A percentile compares a stretch with the other conserved stretches of the same genome.
phyloP scores from a whole-genome alignment of 2,329 filamentous ascomycete genomes.

The Dactylellina leptospora region DNA sequence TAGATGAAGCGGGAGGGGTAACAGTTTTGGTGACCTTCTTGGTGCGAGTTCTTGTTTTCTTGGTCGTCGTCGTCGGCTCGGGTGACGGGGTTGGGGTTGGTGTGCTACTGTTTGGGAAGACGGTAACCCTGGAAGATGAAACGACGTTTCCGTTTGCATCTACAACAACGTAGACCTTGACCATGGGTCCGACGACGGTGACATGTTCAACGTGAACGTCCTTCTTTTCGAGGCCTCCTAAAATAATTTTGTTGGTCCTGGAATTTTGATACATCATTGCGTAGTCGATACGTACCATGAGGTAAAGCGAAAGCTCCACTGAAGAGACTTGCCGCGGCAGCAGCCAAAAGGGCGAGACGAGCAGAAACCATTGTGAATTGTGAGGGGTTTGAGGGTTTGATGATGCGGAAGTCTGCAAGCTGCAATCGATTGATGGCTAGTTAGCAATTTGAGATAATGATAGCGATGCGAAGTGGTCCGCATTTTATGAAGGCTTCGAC shows the following conservation, averaged over 20 bases:
- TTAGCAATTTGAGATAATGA: slow-evolving; percentile 16
- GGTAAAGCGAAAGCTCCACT: slow-evolving; percentile 28
- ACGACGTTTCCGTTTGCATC: slow-evolving; percentile 34
- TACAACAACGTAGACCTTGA: slow-evolving; percentile 22
- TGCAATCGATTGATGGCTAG: too few species aligned
- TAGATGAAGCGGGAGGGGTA: slow-evolving; percentile 9
- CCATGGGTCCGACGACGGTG: slow-evolving; percentile 8
- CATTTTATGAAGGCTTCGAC: too few species aligned
- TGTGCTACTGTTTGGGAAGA: slow-evolving; percentile 7
- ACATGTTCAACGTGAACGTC: slow-evolving; percentile 1
- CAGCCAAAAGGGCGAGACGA: slow-evolving; percentile 34
- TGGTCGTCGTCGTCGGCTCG: not conserved
- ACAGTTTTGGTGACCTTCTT: not conserved
- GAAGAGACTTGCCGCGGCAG: slow-evolving; percentile 37
- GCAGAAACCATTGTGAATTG: slow-evolving; percentile 33
- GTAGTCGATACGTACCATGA: slow-evolving; percentile 24
- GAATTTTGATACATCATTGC: too few species aligned
- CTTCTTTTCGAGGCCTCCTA: not conserved
- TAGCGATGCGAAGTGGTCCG: too few species aligned
- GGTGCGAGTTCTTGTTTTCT: not conserved
- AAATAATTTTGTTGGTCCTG: not conserved
- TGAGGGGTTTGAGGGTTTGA: not conserved
- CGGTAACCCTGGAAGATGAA: not conserved
- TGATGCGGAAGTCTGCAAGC: slow-evolving; percentile 6
- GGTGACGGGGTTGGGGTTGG: slow-evolving; percentile 3